Evolutionary conservation across 352 stramenopile genomes (phyloP), one percentile per base, ranked within the genome.

Genomic region (Globisporangium echinulatum): DNA sequence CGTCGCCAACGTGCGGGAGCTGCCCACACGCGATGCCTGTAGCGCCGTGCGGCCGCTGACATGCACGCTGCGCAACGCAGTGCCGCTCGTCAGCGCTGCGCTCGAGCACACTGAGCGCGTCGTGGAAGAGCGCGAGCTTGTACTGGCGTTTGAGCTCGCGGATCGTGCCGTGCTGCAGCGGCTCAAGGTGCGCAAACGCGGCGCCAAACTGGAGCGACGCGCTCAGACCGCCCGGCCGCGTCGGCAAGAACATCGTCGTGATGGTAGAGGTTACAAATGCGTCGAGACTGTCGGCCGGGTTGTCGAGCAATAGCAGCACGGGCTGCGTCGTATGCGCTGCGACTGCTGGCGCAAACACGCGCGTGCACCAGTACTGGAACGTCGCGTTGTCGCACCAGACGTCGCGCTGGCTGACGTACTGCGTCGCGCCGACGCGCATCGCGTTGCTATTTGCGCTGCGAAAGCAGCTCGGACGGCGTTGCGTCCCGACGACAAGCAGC

Each of bases 361-460:
- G 48, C 9, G 74, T 36, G 40, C 75, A 80, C 77, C 77, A 87
- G 44, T 82, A 69, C 56, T 71, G 68, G 47, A 85, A 87, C 36
- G 77, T 84, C 48, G 63, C 67, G 19, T 67, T 63, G 58, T 79
- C 72, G 49, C 74, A 82, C 77, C 77, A 85, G 15, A 83, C 68
- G 54, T 87, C 74, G 43, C 72, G 62, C 25, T 84, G 74, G 33
- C 70, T 74, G 42, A 62, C 61, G 52, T 82, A 82, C 44, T 70
- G 56, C 9, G 62, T 59, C 51, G 63, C 25, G 1, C 55, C 64
- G 11, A 64, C 48, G 17, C 63, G 61, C 56, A 58, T 63, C 11
- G n/a, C 4, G 52, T 54, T 54, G 64, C 40, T 66, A 51, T 48
- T 61, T 47, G 15, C 33, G 53, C 33, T 51, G 54, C 54, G 64